These are phyloP conservation scores for Melaleuca quinquenervia DNA, from an alignment of 345 rosid genomes.

Conservation along the genomic window DNA sequence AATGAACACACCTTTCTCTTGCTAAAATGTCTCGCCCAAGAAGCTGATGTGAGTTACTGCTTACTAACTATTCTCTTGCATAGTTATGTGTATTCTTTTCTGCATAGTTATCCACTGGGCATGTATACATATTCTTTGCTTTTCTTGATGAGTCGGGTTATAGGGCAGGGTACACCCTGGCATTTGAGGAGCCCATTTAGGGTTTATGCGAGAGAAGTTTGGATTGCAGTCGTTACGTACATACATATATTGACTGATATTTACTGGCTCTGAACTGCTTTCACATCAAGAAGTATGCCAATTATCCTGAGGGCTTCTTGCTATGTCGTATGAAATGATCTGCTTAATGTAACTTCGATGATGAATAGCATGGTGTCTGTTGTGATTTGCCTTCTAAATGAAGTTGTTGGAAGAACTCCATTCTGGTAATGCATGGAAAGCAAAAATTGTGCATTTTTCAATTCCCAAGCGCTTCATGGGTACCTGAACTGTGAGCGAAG, in stretches of 20 bases:
- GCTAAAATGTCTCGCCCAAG: conserved; percentile 67
- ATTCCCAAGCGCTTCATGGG: not conserved
- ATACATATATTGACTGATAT: not conserved
- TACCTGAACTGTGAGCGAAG: not conserved
- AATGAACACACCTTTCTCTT: conserved; percentile 54
- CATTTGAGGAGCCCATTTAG: not conserved
- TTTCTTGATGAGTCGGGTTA: not conserved
- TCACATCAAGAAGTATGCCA: not conserved
- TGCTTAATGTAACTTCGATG: not conserved
- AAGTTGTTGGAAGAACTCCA: not conserved
- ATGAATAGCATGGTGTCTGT: not conserved
- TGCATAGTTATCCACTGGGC: not conserved
- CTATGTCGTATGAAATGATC: not conserved
- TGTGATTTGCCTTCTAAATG: not conserved
- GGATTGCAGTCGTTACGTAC: not conserved
- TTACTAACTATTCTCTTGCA: not conserved
- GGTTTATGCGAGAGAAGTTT: not conserved
- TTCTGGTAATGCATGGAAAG: not conserved
- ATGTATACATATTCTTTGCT: not conserved
- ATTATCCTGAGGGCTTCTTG: not conserved
- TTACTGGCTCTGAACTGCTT: not conserved
- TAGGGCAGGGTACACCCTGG: not conserved
- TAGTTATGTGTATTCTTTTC: not conserved
- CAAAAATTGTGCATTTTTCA: not conserved
- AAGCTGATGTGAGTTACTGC: conserved; percentile 50